These are phyloP conservation scores for Pleurozium schreberi DNA, from an alignment of 225 moss, liverwort and hornwort species.

Conservation along the genomic window DNA sequence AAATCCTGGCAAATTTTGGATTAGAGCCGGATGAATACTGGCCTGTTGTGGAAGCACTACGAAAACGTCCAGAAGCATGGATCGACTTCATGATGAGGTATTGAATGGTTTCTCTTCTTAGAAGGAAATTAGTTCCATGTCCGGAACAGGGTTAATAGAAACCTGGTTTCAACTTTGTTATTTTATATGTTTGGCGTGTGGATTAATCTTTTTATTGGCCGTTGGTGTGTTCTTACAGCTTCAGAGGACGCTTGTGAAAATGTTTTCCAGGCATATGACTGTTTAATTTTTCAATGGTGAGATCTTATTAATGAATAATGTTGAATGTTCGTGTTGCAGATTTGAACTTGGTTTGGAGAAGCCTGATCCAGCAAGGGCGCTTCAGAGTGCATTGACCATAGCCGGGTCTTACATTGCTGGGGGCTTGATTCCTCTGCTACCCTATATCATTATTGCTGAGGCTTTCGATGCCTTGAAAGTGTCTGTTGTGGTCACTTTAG, in stretches of 20 bases:
- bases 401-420: constrained; percentile 86
- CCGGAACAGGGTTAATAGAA: too few relatives aligned
- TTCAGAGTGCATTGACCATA: constrained; percentile 91
- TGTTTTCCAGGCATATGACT: not conserved
- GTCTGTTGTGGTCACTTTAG: constrained; percentile 52
- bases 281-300: not conserved
- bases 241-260: not conserved
- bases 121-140: not conserved
- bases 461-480: constrained; percentile 64
- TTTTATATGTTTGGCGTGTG: not conserved
- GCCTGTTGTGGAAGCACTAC: constrained; percentile 81
- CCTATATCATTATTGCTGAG: constrained; percentile 59
- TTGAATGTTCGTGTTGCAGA: constrained; percentile 26
- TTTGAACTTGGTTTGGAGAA: constrained; percentile 96
- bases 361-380: constrained; percentile 83
- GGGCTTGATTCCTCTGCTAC: constrained; percentile 73
- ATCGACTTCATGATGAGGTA: constrained; percentile 99
- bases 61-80: constrained; percentile 89
- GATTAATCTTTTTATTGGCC: not conserved
- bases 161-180: not conserved
- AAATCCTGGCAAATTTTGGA: constrained; percentile 75
- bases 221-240: not conserved
- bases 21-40: constrained; percentile 69
- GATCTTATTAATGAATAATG: not conserved
- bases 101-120: not conserved